A percentile compares a stretch with the other conserved stretches of the same genome.
phyloP scores from a whole-genome alignment of 176 grass and related monocot species.

The Pontederia paniculata region DNA sequence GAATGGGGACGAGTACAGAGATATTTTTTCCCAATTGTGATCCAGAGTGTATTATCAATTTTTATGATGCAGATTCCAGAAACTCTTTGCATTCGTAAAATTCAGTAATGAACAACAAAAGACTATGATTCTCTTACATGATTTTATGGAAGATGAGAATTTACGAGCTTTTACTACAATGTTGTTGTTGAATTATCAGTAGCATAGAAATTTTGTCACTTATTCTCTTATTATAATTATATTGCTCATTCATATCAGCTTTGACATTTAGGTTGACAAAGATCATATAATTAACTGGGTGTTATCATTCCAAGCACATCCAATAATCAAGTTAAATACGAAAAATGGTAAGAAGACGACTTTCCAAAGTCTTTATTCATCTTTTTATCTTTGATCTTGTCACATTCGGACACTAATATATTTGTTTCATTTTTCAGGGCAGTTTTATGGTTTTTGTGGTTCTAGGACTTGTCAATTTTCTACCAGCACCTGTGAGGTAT shows the following conservation, averaged over 20 bases:
- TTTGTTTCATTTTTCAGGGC: constrained; percentile 22
- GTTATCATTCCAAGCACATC: constrained; percentile 76
- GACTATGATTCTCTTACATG: too few species aligned
- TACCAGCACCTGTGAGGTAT: constrained; percentile 22
- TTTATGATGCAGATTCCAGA: too few species aligned
- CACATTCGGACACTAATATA: background rate
- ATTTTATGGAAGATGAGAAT: too few species aligned
- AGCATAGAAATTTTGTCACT: background rate
- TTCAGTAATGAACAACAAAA: too few species aligned
- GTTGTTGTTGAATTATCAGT: background rate
- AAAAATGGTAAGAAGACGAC: constrained; percentile 30
- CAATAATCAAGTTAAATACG: constrained; percentile 17
- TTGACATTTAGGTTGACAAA: constrained; percentile 52
- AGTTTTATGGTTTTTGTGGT: constrained; percentile 86
- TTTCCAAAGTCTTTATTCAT: constrained; percentile 2
- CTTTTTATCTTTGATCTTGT: background rate
- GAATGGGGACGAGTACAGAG: too few species aligned
- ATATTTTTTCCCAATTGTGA: too few species aligned
- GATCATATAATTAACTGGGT: constrained; percentile 64
- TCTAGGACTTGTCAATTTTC: constrained; percentile 67
- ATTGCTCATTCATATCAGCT: background rate
- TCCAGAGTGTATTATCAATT: too few species aligned
- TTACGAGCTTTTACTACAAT: too few species aligned
- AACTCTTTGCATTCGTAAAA: too few species aligned
- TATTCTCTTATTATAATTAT: too few species aligned